Evolutionary conservation across 305 asterid genomes (phyloP).

Genomic region (Ruellia speciosa): DNA sequence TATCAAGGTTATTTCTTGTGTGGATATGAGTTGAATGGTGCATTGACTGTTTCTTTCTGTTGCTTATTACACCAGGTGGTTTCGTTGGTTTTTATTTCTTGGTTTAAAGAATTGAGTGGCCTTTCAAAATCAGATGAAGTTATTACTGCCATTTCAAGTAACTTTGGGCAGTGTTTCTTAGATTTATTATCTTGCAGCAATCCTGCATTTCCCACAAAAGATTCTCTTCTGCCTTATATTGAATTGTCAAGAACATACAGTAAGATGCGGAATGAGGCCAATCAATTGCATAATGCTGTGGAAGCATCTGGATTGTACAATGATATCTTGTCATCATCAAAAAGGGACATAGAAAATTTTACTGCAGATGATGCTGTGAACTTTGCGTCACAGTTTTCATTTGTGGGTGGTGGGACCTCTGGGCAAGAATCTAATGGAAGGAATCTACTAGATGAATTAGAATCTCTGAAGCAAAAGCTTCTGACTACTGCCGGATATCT

Average conservation of each 20-base stretch:
- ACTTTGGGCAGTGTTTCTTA: constrained; percentile 58
- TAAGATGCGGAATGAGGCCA: constrained; percentile 90
- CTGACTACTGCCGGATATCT: constrained; percentile 86
- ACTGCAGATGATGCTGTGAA: constrained; percentile 75
- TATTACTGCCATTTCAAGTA: constrained; percentile 43
- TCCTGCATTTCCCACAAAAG: constrained; percentile 90
- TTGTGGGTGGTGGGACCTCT: constrained; percentile 32
- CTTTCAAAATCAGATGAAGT: constrained; percentile 39
- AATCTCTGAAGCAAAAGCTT: constrained; percentile 81
- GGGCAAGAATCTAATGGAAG: constrained; percentile 52
- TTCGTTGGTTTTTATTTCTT: constrained; percentile 76
- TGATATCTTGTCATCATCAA: constrained; percentile 42
- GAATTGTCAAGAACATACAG: constrained; percentile 87
- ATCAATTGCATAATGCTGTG: constrained; percentile 54
- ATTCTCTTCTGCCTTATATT: constrained; percentile 70
- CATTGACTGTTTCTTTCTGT: constrained; percentile 21
- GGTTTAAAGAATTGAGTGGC: constrained; percentile 78
- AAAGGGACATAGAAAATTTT: constrained; percentile 54
- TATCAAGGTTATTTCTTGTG: background rate
- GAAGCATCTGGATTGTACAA: constrained; percentile 61
- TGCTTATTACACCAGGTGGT: constrained; percentile 60
- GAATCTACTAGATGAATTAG: constrained; percentile 62
- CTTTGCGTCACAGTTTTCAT: constrained; percentile 67
- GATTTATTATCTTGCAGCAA: constrained; percentile 79
- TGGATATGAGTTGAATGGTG: constrained; percentile 5